Base-by-base conservation (phyloP, 2,329 filamentous ascomycete species). In the Lecanicillium sp. region DNA sequence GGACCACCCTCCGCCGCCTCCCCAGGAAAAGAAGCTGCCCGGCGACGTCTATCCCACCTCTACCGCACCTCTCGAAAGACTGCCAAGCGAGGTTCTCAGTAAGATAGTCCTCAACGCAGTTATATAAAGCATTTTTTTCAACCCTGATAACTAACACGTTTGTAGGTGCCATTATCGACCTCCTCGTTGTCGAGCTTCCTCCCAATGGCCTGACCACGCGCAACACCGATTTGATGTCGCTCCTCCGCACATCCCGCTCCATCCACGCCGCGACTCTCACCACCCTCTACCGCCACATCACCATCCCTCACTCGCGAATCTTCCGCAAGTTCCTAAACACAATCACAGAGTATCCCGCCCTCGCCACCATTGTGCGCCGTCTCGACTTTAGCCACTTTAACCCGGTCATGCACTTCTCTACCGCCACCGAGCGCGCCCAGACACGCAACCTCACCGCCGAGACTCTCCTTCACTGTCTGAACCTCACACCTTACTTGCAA, bases 371-470 rank as follows among this genome's bases (percentile, higher is more conserved):
- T 50, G 84, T 90, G 32, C 79, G 83, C 42, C 81, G 86, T 36
- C 66, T 90, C 33, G 86, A 92, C 62, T 89, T 92, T 53, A 88
- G 84, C 45, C 85, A 89, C 66, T 89, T 89, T 62, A 89, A 87
- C 57, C 85, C 84, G 17, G 79, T 83, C 39, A 82, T 83, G 40
- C 70, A 87, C 46, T 87, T 88, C 54, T 75, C 77, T 44, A 87
- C 82, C 13, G 81, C 79, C 48, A 78, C 79, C 57, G 82, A 87
- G 71, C 81, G 86, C 42, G 72, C 75, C 17, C 74, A 84, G 59
- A 85, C 85, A 41, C 78, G 77, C 54, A 88, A 89, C 61, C 60
- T 92, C 51, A 90, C 85, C 15, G 70, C 81, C 12, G 74, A 77
- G 54, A 90, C 84, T 5, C 69, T 92, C 34, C 63, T 82, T 37